Evolutionary conservation across 192 early-diverging fungal species (phyloP), one percentile per base, ranked within the genome.

Genomic region (Rhizoclosmatium globosum): DNA sequence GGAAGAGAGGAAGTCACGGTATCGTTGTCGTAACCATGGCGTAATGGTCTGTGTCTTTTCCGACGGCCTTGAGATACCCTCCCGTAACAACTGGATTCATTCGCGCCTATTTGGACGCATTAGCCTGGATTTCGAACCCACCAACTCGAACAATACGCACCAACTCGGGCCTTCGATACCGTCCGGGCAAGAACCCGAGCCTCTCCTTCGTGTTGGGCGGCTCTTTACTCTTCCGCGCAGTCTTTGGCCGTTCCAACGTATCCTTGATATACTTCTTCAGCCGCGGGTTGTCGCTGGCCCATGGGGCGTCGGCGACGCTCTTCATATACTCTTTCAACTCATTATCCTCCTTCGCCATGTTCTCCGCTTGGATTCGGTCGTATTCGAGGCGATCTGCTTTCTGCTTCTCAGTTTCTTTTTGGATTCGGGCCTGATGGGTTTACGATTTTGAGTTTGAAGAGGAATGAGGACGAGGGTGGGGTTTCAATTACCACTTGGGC

Each of bases 81-180:
- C 59, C 72, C 7, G 72, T 62, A 4, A 64, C 72, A 15, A 74
- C 61, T 44, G 72, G 72, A 64, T 62, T 74, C 59, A 74, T 74
- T 13, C 59, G 72, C 11, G 21, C 62, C 62, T 64, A 0, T 41
- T 23, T 64, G 17, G 62, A 11, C 62, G 1, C 1, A 21, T 64
- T 6, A 42, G 21, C 62, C 9, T 64, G 41, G 11, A 39, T 17
- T 23, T 7, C 62, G 21, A 11, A 42, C 0, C 31, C 31, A 31
- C 31, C 31, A 21, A 39, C 11, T 7, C 23, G 7, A 21, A 11
- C 21, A 23, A 64, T 7, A 64, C 62, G 6, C 42, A 74, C 72
- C 56, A 74, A 44, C 7, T 74, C 72, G 1, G 70, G 70, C 70
- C 47, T 71, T 42, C 50, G 6, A 56, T 59, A 74, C 21, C 44